These are phyloP conservation scores for Pseudomonodictys pantanalensis DNA, from an alignment of 495 filamentous ascomycete species.

Conservation along the genomic window DNA sequence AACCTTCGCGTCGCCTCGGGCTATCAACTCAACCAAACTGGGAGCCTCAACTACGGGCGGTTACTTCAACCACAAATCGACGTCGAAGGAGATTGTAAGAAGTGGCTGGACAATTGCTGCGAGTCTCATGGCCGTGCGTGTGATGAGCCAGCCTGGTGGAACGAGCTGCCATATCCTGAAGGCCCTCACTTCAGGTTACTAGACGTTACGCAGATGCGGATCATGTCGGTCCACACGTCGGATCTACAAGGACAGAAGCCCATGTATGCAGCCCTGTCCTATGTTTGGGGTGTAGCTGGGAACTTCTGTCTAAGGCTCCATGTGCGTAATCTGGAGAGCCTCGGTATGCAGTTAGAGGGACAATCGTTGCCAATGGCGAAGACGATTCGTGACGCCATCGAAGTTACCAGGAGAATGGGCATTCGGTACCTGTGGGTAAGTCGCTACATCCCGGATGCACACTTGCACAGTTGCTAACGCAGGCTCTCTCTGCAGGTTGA, in stretches of 20 bases:
- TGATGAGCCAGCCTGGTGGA: neutral
- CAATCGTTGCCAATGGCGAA: slow-evolving; percentile 7
- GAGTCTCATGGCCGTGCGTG: neutral
- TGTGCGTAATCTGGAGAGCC: neutral
- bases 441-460: too few relatives aligned
- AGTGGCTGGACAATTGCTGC: neutral
- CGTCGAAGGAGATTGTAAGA: neutral
- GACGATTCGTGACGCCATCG: slow-evolving; percentile 18
- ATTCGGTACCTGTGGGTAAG: neutral
- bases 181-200: neutral
- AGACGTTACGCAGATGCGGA: neutral
- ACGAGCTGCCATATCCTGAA: neutral
- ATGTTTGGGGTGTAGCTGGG: neutral
- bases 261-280: neutral
- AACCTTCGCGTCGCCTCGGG: neutral
- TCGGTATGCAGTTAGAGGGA: neutral
- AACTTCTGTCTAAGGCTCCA: neutral
- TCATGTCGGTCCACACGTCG: neutral
- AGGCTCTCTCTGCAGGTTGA: too few relatives aligned
- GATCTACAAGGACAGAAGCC: neutral
- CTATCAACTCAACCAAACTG: neutral
- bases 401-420: slow-evolving; percentile 1
- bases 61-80: neutral
- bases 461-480: too few relatives aligned
- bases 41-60: neutral